Conservation (phyloP, 345 rosid species). For the Rhizophora mangle region DNA sequence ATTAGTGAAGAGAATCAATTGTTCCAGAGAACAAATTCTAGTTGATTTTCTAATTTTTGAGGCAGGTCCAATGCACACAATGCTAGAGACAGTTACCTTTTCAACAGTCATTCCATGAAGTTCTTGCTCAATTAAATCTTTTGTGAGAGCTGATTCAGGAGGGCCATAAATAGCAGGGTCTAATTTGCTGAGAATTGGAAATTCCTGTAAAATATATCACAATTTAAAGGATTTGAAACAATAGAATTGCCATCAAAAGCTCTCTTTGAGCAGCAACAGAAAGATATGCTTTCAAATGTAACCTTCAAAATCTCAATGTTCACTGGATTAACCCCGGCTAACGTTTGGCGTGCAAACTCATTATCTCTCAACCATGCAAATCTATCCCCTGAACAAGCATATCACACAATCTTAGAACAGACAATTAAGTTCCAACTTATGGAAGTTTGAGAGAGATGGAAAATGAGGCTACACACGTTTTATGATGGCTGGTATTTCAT, state of each 20-base stretch:
- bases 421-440: neutral
- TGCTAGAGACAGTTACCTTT: constrained; percentile 39
- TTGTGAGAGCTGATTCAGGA: constrained; percentile 74
- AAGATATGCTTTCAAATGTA: neutral
- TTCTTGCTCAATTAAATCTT: constrained; percentile 67
- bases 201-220: constrained; percentile 46
- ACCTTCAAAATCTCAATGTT: constrained; percentile 75
- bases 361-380: constrained; percentile 92
- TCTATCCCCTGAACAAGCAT: constrained; percentile 59
- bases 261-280: neutral
- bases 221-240: constrained; percentile 6
- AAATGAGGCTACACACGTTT: constrained; percentile 39
- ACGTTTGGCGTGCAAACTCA: constrained; percentile 87
- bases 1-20: constrained; percentile 1
- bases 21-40: neutral
- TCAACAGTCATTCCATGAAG: constrained; percentile 67
- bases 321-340: constrained; percentile 93
- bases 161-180: constrained; percentile 77
- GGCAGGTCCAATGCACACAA: neutral
- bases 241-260: neutral
- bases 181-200: constrained; percentile 80
- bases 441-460: neutral
- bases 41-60: neutral
- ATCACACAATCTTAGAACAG: neutral
- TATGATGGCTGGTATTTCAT: constrained; percentile 76